A percentile compares a stretch with the other conserved stretches of the same genome.
These are phyloP conservation scores for bread wheat (Triticum aestivum) DNA, from an alignment of 176 grass and related monocot species.

Conservation along the genomic window DNA sequence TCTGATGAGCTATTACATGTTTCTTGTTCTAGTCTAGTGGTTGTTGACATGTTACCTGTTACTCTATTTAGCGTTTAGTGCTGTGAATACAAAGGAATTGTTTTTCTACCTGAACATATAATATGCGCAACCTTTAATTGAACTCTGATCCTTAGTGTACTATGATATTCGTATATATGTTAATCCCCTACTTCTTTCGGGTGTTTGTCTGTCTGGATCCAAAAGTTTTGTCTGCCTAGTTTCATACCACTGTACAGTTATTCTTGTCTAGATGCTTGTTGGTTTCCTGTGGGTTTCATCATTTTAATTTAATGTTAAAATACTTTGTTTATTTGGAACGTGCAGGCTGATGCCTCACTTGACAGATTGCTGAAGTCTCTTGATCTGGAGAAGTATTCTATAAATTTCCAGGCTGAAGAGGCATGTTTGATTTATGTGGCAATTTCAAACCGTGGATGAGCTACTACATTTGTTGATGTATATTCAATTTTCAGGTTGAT, in stretches of 20 bases:
- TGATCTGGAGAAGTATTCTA: slow-evolving; percentile 63
- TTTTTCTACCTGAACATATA: background rate
- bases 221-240: background rate
- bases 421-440: slow-evolving; percentile 32
- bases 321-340: slow-evolving; percentile 12
- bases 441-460: background rate
- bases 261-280: background rate
- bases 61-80: slow-evolving; percentile 1
- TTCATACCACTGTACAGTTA: background rate
- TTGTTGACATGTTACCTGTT: background rate
- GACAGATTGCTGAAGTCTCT: slow-evolving; percentile 61
- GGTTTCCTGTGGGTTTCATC: slow-evolving; percentile 5
- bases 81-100: slow-evolving; percentile 2
- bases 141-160: background rate
- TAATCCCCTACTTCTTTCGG: background rate
- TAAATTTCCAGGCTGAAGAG: slow-evolving; percentile 75
- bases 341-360: slow-evolving; percentile 48
- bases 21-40: slow-evolving; percentile 16
- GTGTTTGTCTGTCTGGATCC: background rate
- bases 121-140: slow-evolving; percentile 17
- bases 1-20: background rate
- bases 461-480: slow-evolving; percentile 1
- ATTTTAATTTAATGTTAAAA: slow-evolving; percentile 11
- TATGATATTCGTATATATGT: slow-evolving; percentile 3
- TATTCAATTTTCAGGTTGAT: slow-evolving; percentile 55